phyloP scores from a whole-genome alignment of 148 eudicot species.

The Rhododendron williamsianum region DNA sequence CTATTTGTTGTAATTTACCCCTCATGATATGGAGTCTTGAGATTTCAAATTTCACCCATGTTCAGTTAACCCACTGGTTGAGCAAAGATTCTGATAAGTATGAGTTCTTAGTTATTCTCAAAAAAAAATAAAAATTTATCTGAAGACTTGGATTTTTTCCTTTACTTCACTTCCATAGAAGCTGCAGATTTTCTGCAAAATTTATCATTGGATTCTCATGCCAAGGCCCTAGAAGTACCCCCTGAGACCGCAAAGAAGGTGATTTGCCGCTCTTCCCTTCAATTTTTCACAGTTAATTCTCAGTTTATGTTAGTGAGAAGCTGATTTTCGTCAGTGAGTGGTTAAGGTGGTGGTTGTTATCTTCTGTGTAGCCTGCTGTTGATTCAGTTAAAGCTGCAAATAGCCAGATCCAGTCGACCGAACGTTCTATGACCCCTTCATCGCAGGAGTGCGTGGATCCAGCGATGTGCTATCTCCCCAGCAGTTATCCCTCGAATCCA shows the following conservation, averaged over 20 bases:
- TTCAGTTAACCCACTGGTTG: neutral
- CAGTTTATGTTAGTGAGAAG: neutral
- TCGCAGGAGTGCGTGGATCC: constrained; percentile 1
- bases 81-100: neutral
- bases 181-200: constrained; percentile 58
- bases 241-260: constrained; percentile 45
- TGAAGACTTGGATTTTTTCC: neutral
- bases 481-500: neutral
- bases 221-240: constrained; percentile 30
- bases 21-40: neutral
- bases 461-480: constrained; percentile 1
- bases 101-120: neutral
- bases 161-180: constrained; percentile 30
- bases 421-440: neutral
- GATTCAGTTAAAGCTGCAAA: neutral
- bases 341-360: neutral
- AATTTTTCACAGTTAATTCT: neutral
- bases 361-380: neutral
- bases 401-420: neutral
- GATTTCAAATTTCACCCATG: neutral
- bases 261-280: neutral
- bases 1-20: neutral
- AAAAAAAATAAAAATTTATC: too few relatives aligned
- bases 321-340: neutral
- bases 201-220: constrained; percentile 41